These are phyloP conservation scores for Saccharum officinarum DNA, from an alignment of 176 grass and related monocot genomes.

Conservation along the genomic window DNA sequence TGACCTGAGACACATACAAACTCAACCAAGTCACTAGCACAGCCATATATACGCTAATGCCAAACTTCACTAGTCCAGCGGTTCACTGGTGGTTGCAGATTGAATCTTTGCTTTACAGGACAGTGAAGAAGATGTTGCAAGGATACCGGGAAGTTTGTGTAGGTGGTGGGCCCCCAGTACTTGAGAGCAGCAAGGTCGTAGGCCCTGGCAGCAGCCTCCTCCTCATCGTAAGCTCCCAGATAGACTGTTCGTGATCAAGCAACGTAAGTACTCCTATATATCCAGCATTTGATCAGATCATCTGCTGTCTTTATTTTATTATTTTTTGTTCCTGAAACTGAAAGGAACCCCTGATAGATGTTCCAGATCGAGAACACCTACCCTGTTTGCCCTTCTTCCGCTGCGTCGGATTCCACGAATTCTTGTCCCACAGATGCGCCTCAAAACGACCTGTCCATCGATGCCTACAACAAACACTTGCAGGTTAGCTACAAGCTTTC, in stretches of 20 bases:
- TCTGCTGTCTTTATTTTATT: neutral
- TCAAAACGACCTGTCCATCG: slow-evolving; percentile 68
- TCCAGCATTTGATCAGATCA: neutral
- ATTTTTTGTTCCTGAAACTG: neutral
- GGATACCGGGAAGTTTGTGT: slow-evolving; percentile 63
- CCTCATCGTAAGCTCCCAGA: slow-evolving; percentile 66
- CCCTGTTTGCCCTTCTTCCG: slow-evolving; percentile 81
- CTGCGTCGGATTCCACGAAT: slow-evolving; percentile 70
- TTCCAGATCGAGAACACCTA: neutral
- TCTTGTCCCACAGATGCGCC: slow-evolving; percentile 78
- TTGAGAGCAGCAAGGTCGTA: slow-evolving; percentile 78
- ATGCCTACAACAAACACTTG: slow-evolving; percentile 35
- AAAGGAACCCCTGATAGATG: neutral
- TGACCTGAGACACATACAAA: slow-evolving; percentile 30
- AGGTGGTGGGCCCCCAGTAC: slow-evolving; percentile 68
- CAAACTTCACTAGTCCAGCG: neutral
- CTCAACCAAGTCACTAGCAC: neutral
- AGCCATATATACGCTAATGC: neutral
- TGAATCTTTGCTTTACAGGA: too few relatives aligned
- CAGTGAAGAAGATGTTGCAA: neutral
- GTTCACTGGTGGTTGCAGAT: too few relatives aligned
- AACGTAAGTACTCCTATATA: neutral
- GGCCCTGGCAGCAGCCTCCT: slow-evolving; percentile 69
- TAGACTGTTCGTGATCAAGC: slow-evolving; percentile 42
- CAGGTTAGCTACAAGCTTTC: too few relatives aligned